phyloP scores from a whole-genome alignment of 164 flowering plant species.

The Houttuynia cordata region DNA sequence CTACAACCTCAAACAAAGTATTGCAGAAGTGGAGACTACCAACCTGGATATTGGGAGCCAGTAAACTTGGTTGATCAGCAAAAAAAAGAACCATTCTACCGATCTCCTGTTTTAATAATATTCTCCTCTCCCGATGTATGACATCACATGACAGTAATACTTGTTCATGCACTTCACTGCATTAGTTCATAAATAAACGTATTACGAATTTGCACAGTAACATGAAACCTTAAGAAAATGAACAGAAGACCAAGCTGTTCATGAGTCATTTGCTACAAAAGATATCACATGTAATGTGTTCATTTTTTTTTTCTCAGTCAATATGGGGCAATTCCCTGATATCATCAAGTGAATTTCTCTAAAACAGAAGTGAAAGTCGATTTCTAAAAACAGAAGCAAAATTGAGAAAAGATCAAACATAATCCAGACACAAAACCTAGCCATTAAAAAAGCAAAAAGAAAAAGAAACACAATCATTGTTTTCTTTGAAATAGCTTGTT shows the following conservation, averaged over 20 bases:
- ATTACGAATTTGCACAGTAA: too few species aligned
- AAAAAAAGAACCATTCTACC: constrained; percentile 97
- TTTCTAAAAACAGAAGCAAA: too few species aligned
- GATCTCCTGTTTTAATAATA: constrained; percentile 87
- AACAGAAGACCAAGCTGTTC: too few species aligned
- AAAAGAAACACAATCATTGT: neutral
- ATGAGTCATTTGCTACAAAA: too few species aligned
- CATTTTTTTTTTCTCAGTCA: too few species aligned
- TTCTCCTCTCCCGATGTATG: constrained; percentile 84
- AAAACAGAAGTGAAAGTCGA: too few species aligned
- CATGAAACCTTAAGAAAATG: too few species aligned
- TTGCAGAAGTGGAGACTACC: neutral
- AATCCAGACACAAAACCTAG: too few species aligned
- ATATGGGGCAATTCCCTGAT: too few species aligned
- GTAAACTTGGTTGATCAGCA: constrained; percentile 88
- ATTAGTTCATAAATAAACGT: constrained; percentile 3
- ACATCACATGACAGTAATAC: constrained; percentile 75
- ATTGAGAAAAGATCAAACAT: too few species aligned
- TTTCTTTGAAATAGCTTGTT: neutral
- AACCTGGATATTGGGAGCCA: constrained; percentile 99
- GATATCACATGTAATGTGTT: too few species aligned
- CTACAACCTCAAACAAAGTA: neutral
- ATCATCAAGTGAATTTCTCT: too few species aligned
- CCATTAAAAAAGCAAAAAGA: neutral
- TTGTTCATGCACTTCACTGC: constrained; percentile 96